phyloP scores from a whole-genome alignment of 1,139 yeast genomes.

The Sugiyamaella neomexicana region DNA sequence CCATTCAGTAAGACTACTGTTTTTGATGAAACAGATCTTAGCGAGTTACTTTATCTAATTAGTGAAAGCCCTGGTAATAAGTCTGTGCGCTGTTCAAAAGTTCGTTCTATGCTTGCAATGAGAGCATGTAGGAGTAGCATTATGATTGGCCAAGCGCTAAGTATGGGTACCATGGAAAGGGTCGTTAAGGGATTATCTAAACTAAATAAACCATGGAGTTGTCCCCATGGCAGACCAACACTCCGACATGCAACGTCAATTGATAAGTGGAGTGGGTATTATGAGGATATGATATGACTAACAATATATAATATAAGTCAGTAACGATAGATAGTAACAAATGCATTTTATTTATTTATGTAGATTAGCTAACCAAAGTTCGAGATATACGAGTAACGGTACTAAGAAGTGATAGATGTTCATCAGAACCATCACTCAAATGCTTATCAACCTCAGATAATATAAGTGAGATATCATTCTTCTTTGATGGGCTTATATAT shows the following conservation, averaged over 20 bases:
- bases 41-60: slow-evolving; percentile 69
- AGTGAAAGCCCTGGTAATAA: slow-evolving; percentile 42
- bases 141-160: slow-evolving; percentile 83
- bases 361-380: slow-evolving; percentile 10
- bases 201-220: slow-evolving; percentile 94
- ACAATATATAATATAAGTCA: neutral
- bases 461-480: slow-evolving; percentile 61
- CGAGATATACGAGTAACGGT: slow-evolving; percentile 55
- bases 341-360: slow-evolving; percentile 6
- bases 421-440: slow-evolving; percentile 85
- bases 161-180: slow-evolving; percentile 56
- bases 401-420: slow-evolving; percentile 78
- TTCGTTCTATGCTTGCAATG: slow-evolving; percentile 84
- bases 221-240: slow-evolving; percentile 98
- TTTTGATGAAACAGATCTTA: slow-evolving; percentile 65
- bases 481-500: slow-evolving; percentile 52
- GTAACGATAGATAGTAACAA: slow-evolving; percentile 30
- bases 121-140: slow-evolving; percentile 91
- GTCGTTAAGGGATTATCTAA: slow-evolving; percentile 68
- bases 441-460: slow-evolving; percentile 76
- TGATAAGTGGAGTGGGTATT: slow-evolving; percentile 24
- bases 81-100: slow-evolving; percentile 66
- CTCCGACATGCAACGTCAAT: slow-evolving; percentile 78
- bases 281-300: slow-evolving; percentile 12
- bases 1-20: slow-evolving; percentile 73